Evolutionary conservation across 306 rosid species (phyloP).

Genomic region (Senna siamea): DNA sequence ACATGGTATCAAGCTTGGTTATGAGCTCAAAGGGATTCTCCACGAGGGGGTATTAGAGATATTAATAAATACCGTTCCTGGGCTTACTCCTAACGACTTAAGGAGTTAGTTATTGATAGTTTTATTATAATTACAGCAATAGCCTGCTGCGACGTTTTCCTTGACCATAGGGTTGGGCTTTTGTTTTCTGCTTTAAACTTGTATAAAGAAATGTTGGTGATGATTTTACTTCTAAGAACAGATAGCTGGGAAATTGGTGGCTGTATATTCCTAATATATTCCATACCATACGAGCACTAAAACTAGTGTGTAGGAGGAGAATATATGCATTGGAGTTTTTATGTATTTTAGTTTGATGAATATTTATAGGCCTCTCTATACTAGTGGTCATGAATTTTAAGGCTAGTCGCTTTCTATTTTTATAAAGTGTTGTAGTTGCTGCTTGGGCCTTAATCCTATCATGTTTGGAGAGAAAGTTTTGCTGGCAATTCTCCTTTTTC

Average conservation of each 20-base stretch:
- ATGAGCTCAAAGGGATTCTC: neutral
- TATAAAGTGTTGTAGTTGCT: neutral
- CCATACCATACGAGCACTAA: neutral
- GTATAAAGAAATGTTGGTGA: slow-evolving; percentile 16
- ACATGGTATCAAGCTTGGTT: neutral
- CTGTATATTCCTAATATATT: slow-evolving; percentile 8
- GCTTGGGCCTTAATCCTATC: neutral
- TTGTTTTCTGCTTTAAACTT: slow-evolving; percentile 26
- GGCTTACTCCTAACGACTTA: no score
- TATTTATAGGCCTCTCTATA: neutral
- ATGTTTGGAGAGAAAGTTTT: slow-evolving; percentile 15
- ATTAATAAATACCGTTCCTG: neutral
- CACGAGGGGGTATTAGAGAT: neutral
- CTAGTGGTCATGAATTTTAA: slow-evolving; percentile 3
- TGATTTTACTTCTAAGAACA: slow-evolving; percentile 2
- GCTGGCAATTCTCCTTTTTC: neutral
- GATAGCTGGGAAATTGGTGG: slow-evolving; percentile 20
- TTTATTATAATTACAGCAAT: no score
- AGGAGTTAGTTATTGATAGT: neutral
- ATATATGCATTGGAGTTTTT: neutral
- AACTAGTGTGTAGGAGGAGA: neutral
- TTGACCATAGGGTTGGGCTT: neutral
- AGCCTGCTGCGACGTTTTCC: no score
- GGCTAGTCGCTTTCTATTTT: neutral
- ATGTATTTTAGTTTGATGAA: neutral